Evolutionary conservation across 208 protist genomes (phyloP), one percentile per base, ranked within the genome.

Genomic region (Trypanosoma conorhini): DNA sequence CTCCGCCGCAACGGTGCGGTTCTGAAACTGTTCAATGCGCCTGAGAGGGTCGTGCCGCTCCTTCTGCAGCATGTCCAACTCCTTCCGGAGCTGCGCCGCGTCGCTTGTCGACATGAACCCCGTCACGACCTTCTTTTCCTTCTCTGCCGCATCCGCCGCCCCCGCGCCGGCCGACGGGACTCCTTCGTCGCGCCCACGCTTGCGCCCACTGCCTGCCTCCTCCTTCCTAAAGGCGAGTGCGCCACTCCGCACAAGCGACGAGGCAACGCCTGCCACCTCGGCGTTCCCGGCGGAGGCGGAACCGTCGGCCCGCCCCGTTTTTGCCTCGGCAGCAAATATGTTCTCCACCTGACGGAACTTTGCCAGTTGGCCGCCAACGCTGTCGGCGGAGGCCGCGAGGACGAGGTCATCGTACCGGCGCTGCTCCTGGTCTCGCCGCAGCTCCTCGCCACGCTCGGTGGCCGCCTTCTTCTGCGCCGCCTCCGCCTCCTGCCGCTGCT

Each of bases 331-430:
- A 10, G 85, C 86, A 50, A 95, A 95, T 50, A 95, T 88, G 64
- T 84, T 88, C 28, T 82, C 77, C 10, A 87, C 86, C 50, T 80
- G 80, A 30, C 74, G 75, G 30, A 80, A 85, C 54, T 75, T 78
- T 8, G 80, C 87, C 22, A 83, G 48, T 46, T 78, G 77, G 13
- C 67, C 76, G 52, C 63, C 72, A 8, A 72, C 55, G 40, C 70
- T 61, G 59, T 78, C 80, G 5, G 67, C 68, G 1, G 75, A 67
- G 26, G 75, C 56, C 31, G 67, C 48, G 13, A 82, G 68, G 30
- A 88, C 48, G 19, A 95, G 81, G 33, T 86, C 90, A 62, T 91
- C 80, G 74, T 95, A 95, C 28, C 90, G 85, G 0, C 84, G 83
- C 61, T 92, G 77, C 60, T 96, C 91, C 61, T 92, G 81, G 51